Percentiles rank a stretch among this genome's conserved stretches.
phyloP scores from a whole-genome alignment of 2,329 filamentous ascomycete species.

The Aspergillus nomiae region DNA sequence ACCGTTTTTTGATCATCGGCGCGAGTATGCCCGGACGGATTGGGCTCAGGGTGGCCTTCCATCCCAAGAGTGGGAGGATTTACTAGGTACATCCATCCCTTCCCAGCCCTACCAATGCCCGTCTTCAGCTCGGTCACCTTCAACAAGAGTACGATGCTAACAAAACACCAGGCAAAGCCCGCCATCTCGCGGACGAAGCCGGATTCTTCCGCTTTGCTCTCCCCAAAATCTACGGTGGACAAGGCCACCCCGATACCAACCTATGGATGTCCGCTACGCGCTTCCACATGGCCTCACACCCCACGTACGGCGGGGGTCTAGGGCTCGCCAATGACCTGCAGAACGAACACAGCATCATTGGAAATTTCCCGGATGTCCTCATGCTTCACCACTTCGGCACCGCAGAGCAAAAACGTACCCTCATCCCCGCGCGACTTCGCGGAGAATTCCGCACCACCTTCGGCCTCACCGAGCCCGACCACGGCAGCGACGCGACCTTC shows the following conservation, averaged over 20 bases:
- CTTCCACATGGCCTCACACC: neutral
- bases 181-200: neutral
- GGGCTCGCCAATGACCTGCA: neutral
- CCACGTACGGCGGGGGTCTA: neutral
- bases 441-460: neutral
- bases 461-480: neutral
- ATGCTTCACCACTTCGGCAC: neutral
- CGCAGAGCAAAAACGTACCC: neutral
- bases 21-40: neutral
- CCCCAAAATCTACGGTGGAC: neutral
- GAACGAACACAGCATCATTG: neutral
- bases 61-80: neutral
- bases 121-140: neutral
- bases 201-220: neutral
- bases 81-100: neutral
- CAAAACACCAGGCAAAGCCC: neutral
- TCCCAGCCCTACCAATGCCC: no score
- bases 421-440: neutral
- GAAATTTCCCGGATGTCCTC: neutral
- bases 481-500: neutral
- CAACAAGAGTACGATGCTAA: neutral
- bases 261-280: neutral
- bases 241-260: neutral
- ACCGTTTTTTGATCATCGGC: neutral
- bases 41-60: neutral